phyloP scores from a whole-genome alignment of 2,329 filamentous ascomycete genomes.

The Cladosporium sp. region DNA sequence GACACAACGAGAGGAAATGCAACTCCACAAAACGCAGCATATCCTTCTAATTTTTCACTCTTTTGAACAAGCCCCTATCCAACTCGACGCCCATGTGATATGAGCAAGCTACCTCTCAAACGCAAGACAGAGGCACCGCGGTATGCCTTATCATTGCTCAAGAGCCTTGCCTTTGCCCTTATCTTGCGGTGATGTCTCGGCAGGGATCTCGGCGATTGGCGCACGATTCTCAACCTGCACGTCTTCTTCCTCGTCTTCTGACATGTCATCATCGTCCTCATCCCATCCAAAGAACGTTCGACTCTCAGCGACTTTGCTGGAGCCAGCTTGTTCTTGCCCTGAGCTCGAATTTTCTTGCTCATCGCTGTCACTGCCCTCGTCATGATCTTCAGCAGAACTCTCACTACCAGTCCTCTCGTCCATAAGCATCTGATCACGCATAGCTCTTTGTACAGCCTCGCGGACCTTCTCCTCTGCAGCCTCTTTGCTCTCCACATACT shows the following conservation, averaged over 20 bases:
- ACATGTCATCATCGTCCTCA: conserved; percentile 59
- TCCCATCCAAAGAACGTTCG: conserved; percentile 73
- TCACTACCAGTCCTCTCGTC: conserved; percentile 46
- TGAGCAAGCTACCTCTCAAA: neutral
- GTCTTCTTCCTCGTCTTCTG: conserved; percentile 51
- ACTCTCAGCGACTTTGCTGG: conserved; percentile 42
- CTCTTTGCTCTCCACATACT: conserved; percentile 95
- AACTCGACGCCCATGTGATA: no score
- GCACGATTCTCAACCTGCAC: conserved; percentile 24
- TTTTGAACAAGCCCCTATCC: no score
- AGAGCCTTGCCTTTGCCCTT: conserved; percentile 45
- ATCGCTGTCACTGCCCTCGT: conserved; percentile 39
- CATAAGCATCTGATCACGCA: conserved; percentile 63
- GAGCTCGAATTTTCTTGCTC: conserved; percentile 36
- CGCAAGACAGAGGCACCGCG: neutral
- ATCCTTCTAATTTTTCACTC: no score
- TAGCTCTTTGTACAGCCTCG: conserved; percentile 70
- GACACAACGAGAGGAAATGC: no score
- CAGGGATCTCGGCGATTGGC: neutral
- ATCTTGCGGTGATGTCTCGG: conserved; percentile 39
- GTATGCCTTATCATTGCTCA: neutral
- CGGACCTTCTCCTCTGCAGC: conserved; percentile 82
- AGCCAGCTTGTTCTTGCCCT: conserved; percentile 32
- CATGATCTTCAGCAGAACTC: conserved; percentile 47
- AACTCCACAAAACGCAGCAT: no score